phyloP scores from a whole-genome alignment of 805 yeast genomes.

The Jamesozyma lodderae region DNA sequence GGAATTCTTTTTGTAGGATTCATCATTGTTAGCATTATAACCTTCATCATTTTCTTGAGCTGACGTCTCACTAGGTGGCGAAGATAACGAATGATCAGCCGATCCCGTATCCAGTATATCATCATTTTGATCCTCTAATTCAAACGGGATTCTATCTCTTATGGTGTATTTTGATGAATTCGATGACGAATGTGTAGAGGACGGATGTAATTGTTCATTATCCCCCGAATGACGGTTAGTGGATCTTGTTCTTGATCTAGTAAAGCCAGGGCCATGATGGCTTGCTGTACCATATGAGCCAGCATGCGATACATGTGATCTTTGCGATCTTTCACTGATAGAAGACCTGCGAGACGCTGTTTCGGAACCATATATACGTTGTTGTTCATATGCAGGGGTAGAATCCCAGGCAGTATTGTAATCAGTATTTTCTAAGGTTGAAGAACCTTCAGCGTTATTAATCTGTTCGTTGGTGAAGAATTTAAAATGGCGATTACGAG shows the following conservation, averaged over 20 bases:
- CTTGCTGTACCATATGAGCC: slow-evolving; percentile 12
- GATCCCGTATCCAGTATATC: slow-evolving; percentile 29
- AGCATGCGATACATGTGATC: slow-evolving; percentile 15
- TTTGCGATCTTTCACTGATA: slow-evolving; percentile 13
- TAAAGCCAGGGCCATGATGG: slow-evolving; percentile 16
- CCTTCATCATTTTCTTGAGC: slow-evolving; percentile 18
- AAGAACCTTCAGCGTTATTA: slow-evolving; percentile 79
- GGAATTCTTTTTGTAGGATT: slow-evolving; percentile 20
- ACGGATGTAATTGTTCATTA: slow-evolving; percentile 8
- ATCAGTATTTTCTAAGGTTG: slow-evolving; percentile 65
- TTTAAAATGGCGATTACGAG: slow-evolving; percentile 45
- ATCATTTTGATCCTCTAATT: slow-evolving; percentile 25
- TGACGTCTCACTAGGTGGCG: slow-evolving; percentile 14
- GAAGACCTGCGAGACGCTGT: slow-evolving; percentile 23
- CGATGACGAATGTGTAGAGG: slow-evolving; percentile 28
- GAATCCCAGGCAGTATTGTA: slow-evolving; percentile 69
- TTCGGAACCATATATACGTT: slow-evolving; percentile 28
- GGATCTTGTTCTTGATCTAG: slow-evolving; percentile 19
- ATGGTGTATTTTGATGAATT: slow-evolving; percentile 30
- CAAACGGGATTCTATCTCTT: slow-evolving; percentile 34
- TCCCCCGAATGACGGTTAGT: slow-evolving; percentile 8
- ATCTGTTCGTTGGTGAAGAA: slow-evolving; percentile 81
- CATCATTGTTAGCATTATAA: slow-evolving; percentile 17
- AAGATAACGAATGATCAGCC: slow-evolving; percentile 12
- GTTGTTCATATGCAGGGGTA: slow-evolving; percentile 39